phyloP scores from a whole-genome alignment of 2,329 filamentous ascomycete species.

The Emmonsiellopsis sp. region DNA sequence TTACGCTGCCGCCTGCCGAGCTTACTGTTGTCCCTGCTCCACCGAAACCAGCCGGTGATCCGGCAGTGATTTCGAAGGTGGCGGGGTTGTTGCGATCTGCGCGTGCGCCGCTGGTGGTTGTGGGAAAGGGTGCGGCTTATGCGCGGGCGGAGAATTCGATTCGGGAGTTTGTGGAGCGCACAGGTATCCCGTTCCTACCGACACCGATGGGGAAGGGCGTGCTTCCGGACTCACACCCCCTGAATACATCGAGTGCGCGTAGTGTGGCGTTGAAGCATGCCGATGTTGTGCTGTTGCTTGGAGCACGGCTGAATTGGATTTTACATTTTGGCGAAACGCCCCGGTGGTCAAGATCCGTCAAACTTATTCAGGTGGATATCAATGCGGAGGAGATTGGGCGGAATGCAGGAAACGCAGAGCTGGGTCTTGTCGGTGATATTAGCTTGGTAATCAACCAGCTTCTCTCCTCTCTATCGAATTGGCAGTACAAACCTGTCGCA shows the following conservation, averaged over 20 bases:
- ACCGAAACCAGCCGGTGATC: conserved; percentile 38
- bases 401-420: conserved; percentile 38
- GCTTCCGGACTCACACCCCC: conserved; percentile 43
- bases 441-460: conserved; percentile 41
- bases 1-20: conserved; percentile 17
- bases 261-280: conserved; percentile 44
- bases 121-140: conserved; percentile 50
- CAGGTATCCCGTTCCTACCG: conserved; percentile 46
- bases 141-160: conserved; percentile 40
- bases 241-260: conserved; percentile 45
- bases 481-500: conserved; percentile 35
- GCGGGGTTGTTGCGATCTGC: conserved; percentile 38
- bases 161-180: conserved; percentile 36
- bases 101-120: conserved; percentile 42
- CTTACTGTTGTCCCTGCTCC: conserved; percentile 25
- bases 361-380: conserved; percentile 48
- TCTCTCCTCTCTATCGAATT: conserved; percentile 30
- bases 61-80: conserved; percentile 32
- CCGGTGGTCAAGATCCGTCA: conserved; percentile 42
- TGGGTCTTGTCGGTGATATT: conserved; percentile 45
- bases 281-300: conserved; percentile 46
- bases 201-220: conserved; percentile 53
- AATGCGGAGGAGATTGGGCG: conserved; percentile 45
- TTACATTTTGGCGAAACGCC: conserved; percentile 47
- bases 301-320: conserved; percentile 50